A percentile compares a stretch with the other conserved stretches of the same genome.
Evolutionary conservation across 2,329 filamentous ascomycete species (phyloP).

Genomic region (Penicillium hordei): DNA sequence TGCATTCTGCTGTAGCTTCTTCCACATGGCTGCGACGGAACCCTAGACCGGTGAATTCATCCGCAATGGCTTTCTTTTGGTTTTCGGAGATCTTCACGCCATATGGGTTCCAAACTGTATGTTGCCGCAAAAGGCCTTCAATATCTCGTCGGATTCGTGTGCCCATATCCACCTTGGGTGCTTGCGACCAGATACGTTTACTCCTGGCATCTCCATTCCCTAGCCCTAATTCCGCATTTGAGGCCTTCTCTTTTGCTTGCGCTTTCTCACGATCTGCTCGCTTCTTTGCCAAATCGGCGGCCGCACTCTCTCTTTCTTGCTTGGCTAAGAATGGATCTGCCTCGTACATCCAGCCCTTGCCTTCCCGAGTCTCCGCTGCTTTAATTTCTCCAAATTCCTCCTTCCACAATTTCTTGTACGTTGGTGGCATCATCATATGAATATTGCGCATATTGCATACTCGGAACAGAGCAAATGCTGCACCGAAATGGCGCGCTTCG

Average conservation of each 20-base stretch:
- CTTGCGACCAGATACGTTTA: constrained; percentile 76
- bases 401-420: constrained; percentile 88
- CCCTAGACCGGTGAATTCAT: constrained; percentile 73
- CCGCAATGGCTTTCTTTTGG: constrained; percentile 62
- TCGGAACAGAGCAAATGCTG: constrained; percentile 85
- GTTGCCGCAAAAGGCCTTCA: constrained; percentile 73
- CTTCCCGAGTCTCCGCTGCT: constrained; percentile 73
- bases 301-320: constrained; percentile 76
- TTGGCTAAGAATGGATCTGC: constrained; percentile 86
- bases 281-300: constrained; percentile 74
- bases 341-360: constrained; percentile 85
- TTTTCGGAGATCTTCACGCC: constrained; percentile 62
- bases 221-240: constrained; percentile 57
- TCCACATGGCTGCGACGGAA: constrained; percentile 88
- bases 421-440: constrained; percentile 88
- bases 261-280: constrained; percentile 65
- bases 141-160: constrained; percentile 74
- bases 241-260: constrained; percentile 65
- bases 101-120: constrained; percentile 85
- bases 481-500: constrained; percentile 90
- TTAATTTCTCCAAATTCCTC: constrained; percentile 80
- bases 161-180: constrained; percentile 92
- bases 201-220: constrained; percentile 40
- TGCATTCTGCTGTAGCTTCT: constrained; percentile 83
- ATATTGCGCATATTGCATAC: constrained; percentile 96